These are phyloP conservation scores for Singerocomus inundabilis DNA, from an alignment of 1,284 basidiomycete genomes.

Conservation along the genomic window DNA sequence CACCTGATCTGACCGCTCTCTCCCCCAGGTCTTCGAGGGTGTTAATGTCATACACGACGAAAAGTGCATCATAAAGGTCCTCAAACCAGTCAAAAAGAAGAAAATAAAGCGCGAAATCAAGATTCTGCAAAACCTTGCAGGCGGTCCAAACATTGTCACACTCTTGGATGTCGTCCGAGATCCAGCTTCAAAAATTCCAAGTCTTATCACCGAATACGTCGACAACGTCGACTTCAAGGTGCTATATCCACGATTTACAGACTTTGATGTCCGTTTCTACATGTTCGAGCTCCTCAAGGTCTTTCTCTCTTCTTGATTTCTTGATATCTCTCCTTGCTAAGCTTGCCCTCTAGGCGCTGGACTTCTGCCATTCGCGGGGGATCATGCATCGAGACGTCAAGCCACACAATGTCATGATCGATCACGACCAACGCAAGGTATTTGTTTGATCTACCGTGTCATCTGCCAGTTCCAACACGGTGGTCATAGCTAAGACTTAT, in stretches of 20 bases:
- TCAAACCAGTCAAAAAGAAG: constrained; percentile 99
- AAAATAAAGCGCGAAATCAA: constrained; percentile 99
- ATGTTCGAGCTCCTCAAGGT: constrained; percentile 96
- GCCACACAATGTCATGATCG: constrained; percentile 99
- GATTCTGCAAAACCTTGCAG: constrained; percentile 95
- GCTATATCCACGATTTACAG: constrained; percentile 92
- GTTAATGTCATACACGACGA: constrained; percentile 91
- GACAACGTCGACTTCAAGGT: constrained; percentile 99
- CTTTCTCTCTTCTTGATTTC: constrained; percentile 16
- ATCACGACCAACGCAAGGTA: constrained; percentile 94
- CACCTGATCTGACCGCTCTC: constrained; percentile 14
- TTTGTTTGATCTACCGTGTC: constrained; percentile 17
- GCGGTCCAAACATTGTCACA: constrained; percentile 89
- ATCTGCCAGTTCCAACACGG: constrained; percentile 11
- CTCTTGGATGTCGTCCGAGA: constrained; percentile 96
- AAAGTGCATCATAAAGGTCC: constrained; percentile 98
- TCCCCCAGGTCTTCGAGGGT: constrained; percentile 89
- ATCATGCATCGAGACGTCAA: constrained; percentile 99
- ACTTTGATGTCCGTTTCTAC: constrained; percentile 95
- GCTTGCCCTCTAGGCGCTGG: constrained; percentile 67
- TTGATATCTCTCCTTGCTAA: constrained; percentile 1
- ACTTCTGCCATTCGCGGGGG: constrained; percentile 97
- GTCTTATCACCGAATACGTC: constrained; percentile 97
- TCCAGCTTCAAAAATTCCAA: constrained; percentile 92
- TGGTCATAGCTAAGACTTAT: constrained; percentile 82